Evolutionary conservation across 2,329 filamentous ascomycete genomes (phyloP).

Genomic region (Rhexocercosporidium sp.): DNA sequence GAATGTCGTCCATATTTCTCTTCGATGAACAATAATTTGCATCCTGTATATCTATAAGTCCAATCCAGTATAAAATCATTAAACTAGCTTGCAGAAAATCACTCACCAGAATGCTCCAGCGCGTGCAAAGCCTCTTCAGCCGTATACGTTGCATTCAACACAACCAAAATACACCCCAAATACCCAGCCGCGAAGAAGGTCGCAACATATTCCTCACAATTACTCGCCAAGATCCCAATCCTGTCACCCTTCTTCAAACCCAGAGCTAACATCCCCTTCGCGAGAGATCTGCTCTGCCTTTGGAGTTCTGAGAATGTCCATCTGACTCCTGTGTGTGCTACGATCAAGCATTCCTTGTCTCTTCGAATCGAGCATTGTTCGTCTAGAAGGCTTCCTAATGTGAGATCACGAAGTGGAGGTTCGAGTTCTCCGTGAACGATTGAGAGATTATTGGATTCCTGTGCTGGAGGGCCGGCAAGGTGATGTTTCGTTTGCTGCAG

Average conservation of each 20-base stretch:
- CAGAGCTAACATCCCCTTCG: conserved; percentile 63
- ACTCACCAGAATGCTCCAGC: conserved; percentile 70
- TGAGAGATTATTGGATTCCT: neutral
- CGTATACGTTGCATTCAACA: conserved; percentile 84
- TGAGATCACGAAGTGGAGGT: conserved; percentile 74
- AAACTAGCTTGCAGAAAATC: neutral
- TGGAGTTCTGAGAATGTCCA: conserved; percentile 74
- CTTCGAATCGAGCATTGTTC: conserved; percentile 71
- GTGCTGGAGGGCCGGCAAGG: neutral
- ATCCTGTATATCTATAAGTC: conserved; percentile 59
- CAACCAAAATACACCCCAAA: conserved; percentile 72
- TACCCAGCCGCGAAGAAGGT: conserved; percentile 33
- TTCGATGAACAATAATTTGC: conserved; percentile 76
- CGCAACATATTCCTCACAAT: conserved; percentile 40
- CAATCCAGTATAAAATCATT: too few species aligned
- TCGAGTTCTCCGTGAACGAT: conserved; percentile 13
- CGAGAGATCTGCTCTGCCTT: conserved; percentile 64
- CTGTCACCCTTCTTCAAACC: conserved; percentile 29
- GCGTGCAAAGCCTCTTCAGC: conserved; percentile 74
- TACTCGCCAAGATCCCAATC: conserved; percentile 33
- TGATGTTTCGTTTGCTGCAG: conserved; percentile 2
- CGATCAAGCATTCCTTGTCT: conserved; percentile 70
- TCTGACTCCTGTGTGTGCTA: conserved; percentile 76
- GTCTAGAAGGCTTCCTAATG: conserved; percentile 73
- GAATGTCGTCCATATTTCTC: conserved; percentile 69